Base-by-base conservation (phyloP, 257 asterid genomes). In the Leptodermis oblonga region DNA sequence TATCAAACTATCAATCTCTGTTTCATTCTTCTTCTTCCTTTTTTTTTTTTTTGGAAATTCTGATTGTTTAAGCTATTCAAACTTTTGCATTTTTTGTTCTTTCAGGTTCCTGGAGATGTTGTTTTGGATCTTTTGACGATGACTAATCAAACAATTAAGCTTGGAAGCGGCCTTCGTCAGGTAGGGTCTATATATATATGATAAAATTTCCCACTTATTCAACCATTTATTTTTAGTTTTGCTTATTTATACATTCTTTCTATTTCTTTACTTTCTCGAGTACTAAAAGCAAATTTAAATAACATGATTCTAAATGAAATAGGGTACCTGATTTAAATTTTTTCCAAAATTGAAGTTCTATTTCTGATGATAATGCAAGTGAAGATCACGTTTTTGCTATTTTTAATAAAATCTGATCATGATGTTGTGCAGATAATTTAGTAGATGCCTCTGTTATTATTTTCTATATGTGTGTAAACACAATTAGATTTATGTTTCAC, bases 121-220 rank as follows among this genome's bases (percentile, higher is more conserved):
- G 90, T 93, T 58, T 76, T 93, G 84, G 97, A 93, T 82, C 90
- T 93, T 77, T 87, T 97, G 25, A 60, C 76, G 12, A 77, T 87
- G 92, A 46, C 83, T 61, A 82, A 86, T 74, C 96, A 88, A 76
- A 88, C 91, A 9, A 77, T 93, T 72, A 93, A 90, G 89, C 94
- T 93, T 8, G 96, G 97, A 65, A 78, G 95, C 39, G 97, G 98
- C 79, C 96, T 93, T 72, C 89, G 82, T 54, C 97, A 93, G 97
- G 97, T 92, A 69, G 82, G 82, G 72, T 77, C 82, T 74, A 23
- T 30, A 18, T 37, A 28, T 31, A 55, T n/a, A 1, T 34, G 33
- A 28, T 48, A 14, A 8, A 22, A 18, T 7, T 33, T 25, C 17
- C 15, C 7, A 1, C 28, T 14, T 39, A 18, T 31, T 6, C 17